phyloP scores from a whole-genome alignment of 2,329 filamentous ascomycete species.

The Ceratocystis ficicola region DNA sequence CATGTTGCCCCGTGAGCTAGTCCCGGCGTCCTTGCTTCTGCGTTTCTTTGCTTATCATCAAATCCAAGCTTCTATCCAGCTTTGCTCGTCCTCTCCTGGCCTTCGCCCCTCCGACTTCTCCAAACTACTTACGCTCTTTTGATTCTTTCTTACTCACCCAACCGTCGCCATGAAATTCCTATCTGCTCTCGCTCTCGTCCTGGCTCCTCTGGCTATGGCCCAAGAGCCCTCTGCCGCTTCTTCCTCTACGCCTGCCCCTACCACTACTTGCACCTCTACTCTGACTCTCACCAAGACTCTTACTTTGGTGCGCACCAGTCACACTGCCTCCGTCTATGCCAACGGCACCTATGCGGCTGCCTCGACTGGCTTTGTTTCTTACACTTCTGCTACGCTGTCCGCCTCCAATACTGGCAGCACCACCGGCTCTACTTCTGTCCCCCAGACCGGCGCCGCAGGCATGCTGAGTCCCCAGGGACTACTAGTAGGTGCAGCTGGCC shows the following conservation, averaged over 20 bases:
- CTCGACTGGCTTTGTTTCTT: constrained; percentile 25
- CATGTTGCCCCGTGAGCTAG: constrained; percentile 2
- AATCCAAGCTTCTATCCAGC: constrained; percentile 2
- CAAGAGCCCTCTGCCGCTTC: constrained; percentile 25
- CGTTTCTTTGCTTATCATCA: background rate
- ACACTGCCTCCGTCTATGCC: constrained; percentile 30
- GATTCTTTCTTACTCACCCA: background rate
- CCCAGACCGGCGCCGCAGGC: constrained; percentile 30
- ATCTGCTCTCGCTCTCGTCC: constrained; percentile 36
- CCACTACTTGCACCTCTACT: constrained; percentile 30
- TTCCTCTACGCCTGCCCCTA: constrained; percentile 24
- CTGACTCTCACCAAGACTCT: constrained; percentile 39
- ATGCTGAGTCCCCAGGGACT: constrained; percentile 36
- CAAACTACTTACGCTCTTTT: background rate
- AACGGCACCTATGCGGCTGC: constrained; percentile 29
- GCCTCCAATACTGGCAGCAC: constrained; percentile 26
- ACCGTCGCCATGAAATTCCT: constrained; percentile 32
- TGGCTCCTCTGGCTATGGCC: constrained; percentile 44
- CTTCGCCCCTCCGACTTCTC: background rate
- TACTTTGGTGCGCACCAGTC: constrained; percentile 37
- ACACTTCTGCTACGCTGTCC: constrained; percentile 26
- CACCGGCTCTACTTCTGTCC: constrained; percentile 30
- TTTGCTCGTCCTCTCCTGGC: background rate
- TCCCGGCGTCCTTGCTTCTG: background rate
- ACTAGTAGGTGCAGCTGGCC: constrained; percentile 39